Percentiles rank a stretch among this genome's conserved stretches.
phyloP scores from a whole-genome alignment of 345 rosid genomes.

The Acer negundo region DNA sequence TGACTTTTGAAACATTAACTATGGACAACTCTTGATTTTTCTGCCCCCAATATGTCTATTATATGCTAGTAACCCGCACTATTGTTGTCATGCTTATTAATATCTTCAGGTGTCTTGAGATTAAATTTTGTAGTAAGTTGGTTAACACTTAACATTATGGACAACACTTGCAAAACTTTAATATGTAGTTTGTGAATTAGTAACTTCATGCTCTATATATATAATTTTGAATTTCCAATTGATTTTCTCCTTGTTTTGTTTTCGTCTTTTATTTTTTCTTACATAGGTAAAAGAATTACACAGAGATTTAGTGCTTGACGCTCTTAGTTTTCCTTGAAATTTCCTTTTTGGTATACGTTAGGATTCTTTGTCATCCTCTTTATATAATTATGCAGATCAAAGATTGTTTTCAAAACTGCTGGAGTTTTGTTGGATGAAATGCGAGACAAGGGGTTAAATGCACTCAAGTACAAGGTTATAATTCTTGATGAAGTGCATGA shows the following conservation, averaged over 20 bases:
- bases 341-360: neutral
- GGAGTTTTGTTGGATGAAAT: constrained; percentile 94
- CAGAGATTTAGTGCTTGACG: neutral
- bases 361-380: neutral
- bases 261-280: neutral
- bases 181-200: neutral
- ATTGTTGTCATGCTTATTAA: neutral
- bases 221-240: neutral
- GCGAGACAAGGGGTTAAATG: constrained; percentile 77
- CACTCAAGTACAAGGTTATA: constrained; percentile 86
- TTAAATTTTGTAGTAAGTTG: neutral
- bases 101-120: neutral
- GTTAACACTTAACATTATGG: neutral
- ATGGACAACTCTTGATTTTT: too few relatives aligned
- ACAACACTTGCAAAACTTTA: neutral
- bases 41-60: neutral
- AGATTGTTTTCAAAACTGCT: constrained; percentile 91
- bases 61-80: neutral
- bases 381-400: constrained; percentile 54
- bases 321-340: neutral
- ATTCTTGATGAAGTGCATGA: constrained; percentile 99
- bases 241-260: neutral
- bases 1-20: too few relatives aligned
- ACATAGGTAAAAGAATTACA: neutral
- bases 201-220: neutral